A percentile compares a stretch with the other conserved stretches of the same genome.
phyloP scores from a whole-genome alignment of 805 yeast species.

The Pichia kluyveri region DNA sequence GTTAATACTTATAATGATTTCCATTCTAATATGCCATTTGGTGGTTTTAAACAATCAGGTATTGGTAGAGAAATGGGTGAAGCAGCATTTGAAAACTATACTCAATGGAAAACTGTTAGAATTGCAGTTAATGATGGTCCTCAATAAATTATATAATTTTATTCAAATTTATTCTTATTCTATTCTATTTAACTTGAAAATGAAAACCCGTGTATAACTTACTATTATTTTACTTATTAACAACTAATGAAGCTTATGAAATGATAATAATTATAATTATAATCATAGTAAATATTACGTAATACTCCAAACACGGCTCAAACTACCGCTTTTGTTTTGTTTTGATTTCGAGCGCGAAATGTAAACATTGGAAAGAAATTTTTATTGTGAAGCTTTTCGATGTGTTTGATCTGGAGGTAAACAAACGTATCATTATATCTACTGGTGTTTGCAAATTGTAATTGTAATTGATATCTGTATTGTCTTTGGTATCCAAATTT shows the following conservation, averaged over 20 bases:
- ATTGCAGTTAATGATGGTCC: slow-evolving; percentile 23
- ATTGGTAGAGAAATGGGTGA: slow-evolving; percentile 68
- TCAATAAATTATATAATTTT: slow-evolving; percentile 8
- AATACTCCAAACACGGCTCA: too few species aligned
- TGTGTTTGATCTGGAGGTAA: neutral
- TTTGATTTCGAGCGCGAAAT: neutral
- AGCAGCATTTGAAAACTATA: slow-evolving; percentile 56
- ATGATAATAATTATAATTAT: too few species aligned
- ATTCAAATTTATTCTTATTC: neutral
- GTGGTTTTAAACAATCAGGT: slow-evolving; percentile 64
- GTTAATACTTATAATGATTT: slow-evolving; percentile 66
- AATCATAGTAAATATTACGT: too few species aligned
- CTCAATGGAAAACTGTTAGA: slow-evolving; percentile 60
- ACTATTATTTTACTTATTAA: neutral
- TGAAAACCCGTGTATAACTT: too few species aligned
- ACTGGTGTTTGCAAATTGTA: neutral
- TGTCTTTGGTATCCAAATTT: too few species aligned
- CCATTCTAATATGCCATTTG: slow-evolving; percentile 61
- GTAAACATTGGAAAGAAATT: neutral
- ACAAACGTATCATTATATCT: neutral
- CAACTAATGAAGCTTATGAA: too few species aligned
- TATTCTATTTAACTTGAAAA: too few species aligned
- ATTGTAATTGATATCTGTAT: too few species aligned
- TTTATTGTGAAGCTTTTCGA: neutral
- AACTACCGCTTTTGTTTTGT: neutral